Conservation (phyloP, 2,329 filamentous ascomycete species). For the Aspergillus ochraceus region DNA sequence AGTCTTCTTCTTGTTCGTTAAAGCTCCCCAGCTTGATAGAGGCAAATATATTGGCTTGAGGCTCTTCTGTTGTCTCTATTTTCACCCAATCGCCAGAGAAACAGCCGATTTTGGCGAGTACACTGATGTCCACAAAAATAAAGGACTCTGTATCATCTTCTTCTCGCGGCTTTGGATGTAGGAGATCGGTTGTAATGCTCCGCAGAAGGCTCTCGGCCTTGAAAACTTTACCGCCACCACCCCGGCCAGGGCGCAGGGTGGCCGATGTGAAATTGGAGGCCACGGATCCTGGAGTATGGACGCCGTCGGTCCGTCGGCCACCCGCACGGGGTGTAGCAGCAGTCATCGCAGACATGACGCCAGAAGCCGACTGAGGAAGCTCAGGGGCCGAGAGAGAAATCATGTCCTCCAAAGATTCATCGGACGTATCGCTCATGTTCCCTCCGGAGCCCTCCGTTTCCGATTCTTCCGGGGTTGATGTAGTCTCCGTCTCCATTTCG, state of each 20-base stretch:
- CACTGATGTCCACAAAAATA: slow-evolving; percentile 85
- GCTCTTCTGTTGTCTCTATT: slow-evolving; percentile 74
- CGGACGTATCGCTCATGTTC: slow-evolving; percentile 74
- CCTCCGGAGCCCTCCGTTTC: slow-evolving; percentile 55
- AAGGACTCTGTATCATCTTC: slow-evolving; percentile 87
- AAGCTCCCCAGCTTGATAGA: slow-evolving; percentile 60
- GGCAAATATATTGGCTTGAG: slow-evolving; percentile 58
- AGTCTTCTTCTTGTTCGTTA: slow-evolving; percentile 51
- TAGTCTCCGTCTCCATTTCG: slow-evolving; percentile 48
- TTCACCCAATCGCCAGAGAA: slow-evolving; percentile 98
- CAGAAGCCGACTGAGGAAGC: slow-evolving; percentile 73
- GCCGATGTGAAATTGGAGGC: slow-evolving; percentile 85
- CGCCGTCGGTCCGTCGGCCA: slow-evolving; percentile 69
- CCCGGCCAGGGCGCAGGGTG: slow-evolving; percentile 72
- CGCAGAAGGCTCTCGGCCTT: slow-evolving; percentile 76
- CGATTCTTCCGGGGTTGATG: slow-evolving; percentile 59
- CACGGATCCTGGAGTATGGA: slow-evolving; percentile 81
- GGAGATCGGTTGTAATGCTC: slow-evolving; percentile 70
- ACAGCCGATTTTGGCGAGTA: slow-evolving; percentile 84
- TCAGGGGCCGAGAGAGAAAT: slow-evolving; percentile 83
- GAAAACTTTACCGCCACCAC: slow-evolving; percentile 72
- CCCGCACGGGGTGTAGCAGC: slow-evolving; percentile 77
- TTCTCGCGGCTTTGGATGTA: slow-evolving; percentile 78
- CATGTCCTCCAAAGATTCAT: slow-evolving; percentile 90
- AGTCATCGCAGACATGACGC: slow-evolving; percentile 75